These are phyloP conservation scores for Sphagnum contortum DNA, from an alignment of 225 moss, liverwort and hornwort species.

Conservation along the genomic window DNA sequence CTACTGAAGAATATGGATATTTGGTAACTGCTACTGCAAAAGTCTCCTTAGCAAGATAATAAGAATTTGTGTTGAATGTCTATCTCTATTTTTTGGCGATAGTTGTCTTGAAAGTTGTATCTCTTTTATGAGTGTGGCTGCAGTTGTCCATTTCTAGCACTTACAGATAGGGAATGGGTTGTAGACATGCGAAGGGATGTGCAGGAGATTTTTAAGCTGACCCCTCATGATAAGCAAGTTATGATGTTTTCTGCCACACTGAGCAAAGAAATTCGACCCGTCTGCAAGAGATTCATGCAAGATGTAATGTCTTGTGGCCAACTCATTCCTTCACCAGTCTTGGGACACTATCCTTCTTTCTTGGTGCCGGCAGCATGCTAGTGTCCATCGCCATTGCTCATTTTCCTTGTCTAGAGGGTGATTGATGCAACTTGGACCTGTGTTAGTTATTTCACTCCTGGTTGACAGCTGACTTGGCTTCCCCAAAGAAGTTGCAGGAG, in stretches of 20 bases:
- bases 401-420: conserved; percentile 24
- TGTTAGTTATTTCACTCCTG: conserved; percentile 20
- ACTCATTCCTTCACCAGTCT: conserved; percentile 20
- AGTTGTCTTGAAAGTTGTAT: too few relatives aligned
- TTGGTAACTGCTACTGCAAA: too few relatives aligned
- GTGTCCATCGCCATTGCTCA: conserved; percentile 25
- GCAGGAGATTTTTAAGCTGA: conserved; percentile 58
- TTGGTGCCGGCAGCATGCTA: conserved; percentile 35
- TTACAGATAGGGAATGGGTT: conserved; percentile 14
- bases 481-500: conserved; percentile 5
- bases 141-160: neutral
- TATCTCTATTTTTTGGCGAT: too few relatives aligned
- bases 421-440: conserved; percentile 17
- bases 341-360: conserved; percentile 25
- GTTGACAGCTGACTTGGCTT: conserved; percentile 11
- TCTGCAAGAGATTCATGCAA: conserved; percentile 71
- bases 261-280: conserved; percentile 60
- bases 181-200: conserved; percentile 66
- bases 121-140: too few relatives aligned
- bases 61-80: too few relatives aligned
- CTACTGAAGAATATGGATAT: too few relatives aligned
- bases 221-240: conserved; percentile 64
- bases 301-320: conserved; percentile 45
- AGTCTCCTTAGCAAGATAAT: too few relatives aligned
- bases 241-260: conserved; percentile 69